Base-by-base conservation (phyloP, 305 asterid species). In the Ilex paraguariensis region DNA sequence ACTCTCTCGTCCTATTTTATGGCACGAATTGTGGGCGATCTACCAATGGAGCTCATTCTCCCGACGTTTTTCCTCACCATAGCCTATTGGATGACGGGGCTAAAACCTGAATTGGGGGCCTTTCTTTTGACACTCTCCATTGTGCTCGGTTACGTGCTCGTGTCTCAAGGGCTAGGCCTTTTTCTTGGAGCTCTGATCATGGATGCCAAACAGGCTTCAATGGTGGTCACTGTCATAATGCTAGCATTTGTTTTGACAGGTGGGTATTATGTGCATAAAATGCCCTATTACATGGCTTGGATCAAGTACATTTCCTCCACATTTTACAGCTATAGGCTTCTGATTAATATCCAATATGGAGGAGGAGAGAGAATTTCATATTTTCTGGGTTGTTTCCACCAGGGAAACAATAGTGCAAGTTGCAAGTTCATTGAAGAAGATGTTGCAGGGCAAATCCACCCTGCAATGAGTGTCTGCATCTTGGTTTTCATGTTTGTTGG, bases 191-290 rank as follows among this genome's bases (percentile, higher is more conserved):
- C 99, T 1, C 33, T 90, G 44, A 84, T 90, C 78, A 87, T 86
- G 99, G 98, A 93, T 55, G 90, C 97, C 51, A 93, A 87, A 68
- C 91, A 84, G 67, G 99, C 97, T 13, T 90, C 99, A 4, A 93
- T 95, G 1, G 73, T 86, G 70, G 92, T 84, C 21, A 90, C 99
- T 0, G 91, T 93, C 33, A 81, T 84, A 6, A 90, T 93, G 97
- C 75, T 93, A 51, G 97, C 96, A 0, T 93, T 84, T 7, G 96
- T 93, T 13, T 60, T 93, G 50, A 87, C 95, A 0, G 96, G 99
- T 56, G 97, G 99, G 13, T 90, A 77, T 60, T 90, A 90, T 0
- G 97, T 93, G 73, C 99, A 87, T 77, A 87, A 76, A 68, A 81
- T 87, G 6, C 96, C 99, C 0, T 36, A 73, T 0, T 90, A 80